Evolutionary conservation across 768 basidiomycete genomes (phyloP).

Genomic region (Kwoniella botswanensis): DNA sequence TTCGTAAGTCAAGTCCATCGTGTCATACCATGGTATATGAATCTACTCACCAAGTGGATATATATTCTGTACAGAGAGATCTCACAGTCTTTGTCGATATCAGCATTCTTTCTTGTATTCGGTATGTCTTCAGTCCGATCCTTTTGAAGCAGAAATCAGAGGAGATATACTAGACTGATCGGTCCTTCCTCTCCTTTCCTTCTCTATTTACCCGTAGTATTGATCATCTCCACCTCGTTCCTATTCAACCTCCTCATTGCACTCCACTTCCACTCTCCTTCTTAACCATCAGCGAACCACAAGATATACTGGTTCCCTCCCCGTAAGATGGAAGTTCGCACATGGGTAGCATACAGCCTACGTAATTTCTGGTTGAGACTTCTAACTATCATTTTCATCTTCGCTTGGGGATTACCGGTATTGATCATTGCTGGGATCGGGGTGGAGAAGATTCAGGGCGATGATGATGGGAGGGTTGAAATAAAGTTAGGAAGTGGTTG

Average conservation of each 20-base stretch:
- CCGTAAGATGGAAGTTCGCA: not conserved
- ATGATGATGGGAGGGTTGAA: not conserved
- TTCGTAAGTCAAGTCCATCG: constrained; percentile 12
- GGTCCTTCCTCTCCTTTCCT: not conserved
- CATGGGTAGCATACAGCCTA: not conserved
- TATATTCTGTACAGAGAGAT: constrained; percentile 10
- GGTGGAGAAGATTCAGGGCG: not conserved
- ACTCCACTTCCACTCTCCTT: constrained; percentile 8
- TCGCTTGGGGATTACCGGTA: constrained; percentile 11
- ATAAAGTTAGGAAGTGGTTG: constrained; percentile 10
- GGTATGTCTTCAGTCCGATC: constrained; percentile 10
- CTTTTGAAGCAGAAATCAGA: too few relatives aligned
- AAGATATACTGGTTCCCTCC: not conserved
- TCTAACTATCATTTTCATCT: not conserved
- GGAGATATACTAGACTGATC: not conserved
- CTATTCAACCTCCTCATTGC: constrained; percentile 4
- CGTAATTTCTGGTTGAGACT: constrained; percentile 8
- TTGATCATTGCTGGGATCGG: constrained; percentile 2
- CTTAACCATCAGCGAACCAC: constrained; percentile 12
- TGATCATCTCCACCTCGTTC: constrained; percentile 1
- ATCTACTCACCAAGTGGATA: not conserved
- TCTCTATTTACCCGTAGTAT: not conserved
- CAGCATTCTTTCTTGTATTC: constrained; percentile 26
- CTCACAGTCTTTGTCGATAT: constrained; percentile 23
- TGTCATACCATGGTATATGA: not conserved